Evolutionary conservation across 2,329 filamentous ascomycete genomes (phyloP).

Genomic region (Taxawa tesnikishii): DNA sequence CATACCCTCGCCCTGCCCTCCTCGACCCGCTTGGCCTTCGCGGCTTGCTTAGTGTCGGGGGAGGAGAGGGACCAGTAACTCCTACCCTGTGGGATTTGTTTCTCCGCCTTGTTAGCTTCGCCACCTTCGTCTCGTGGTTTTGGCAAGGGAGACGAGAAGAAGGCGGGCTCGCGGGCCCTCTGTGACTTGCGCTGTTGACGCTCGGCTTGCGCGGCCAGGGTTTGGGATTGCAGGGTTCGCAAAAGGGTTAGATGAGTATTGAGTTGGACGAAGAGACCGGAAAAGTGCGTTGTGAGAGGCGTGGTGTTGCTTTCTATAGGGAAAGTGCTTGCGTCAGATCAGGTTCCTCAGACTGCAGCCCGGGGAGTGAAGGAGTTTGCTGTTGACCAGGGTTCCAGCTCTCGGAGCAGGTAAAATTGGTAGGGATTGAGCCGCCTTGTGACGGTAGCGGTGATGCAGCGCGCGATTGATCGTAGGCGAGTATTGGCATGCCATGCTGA

Average conservation of each 20-base stretch:
- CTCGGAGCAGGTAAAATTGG: no score
- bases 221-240: constrained; percentile 13
- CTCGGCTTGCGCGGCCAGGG: constrained; percentile 9
- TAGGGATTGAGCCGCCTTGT: no score
- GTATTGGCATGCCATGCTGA: no score
- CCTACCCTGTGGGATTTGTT: constrained; percentile 6
- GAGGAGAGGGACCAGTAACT: constrained; percentile 11
- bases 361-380: no score
- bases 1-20: constrained; percentile 15
- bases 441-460: no score
- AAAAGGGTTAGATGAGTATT: constrained; percentile 21
- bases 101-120: background rate
- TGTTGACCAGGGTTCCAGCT: no score
- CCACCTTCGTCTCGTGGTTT: background rate
- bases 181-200: constrained; percentile 1
- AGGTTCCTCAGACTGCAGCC: no score
- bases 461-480: no score
- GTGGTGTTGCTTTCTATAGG: no score
- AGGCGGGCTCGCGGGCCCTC: background rate
- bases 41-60: constrained; percentile 11
- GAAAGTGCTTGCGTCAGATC: no score
- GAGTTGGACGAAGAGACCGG: constrained; percentile 18
- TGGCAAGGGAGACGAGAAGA: no score
- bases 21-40: constrained; percentile 15
- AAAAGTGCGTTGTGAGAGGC: constrained; percentile 12